Base-by-base conservation (phyloP, 768 basidiomycete species). In the Lactifluus rugatus region DNA sequence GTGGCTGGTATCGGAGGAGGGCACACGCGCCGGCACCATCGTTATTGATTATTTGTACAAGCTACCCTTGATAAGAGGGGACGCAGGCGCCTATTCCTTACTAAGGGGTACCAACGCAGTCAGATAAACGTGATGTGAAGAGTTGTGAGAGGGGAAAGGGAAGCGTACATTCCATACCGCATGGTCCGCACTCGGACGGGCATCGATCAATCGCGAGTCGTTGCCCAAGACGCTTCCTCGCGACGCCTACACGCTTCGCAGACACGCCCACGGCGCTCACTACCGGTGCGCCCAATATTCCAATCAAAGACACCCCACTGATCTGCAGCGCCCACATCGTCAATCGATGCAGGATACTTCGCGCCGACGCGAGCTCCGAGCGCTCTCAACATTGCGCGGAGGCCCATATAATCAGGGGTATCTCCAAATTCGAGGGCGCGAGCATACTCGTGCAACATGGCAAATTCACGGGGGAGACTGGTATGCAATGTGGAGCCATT, bases 371-470 rank as follows among this genome's bases (percentile, higher is more conserved):
- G 64, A 21, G 67, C 64, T 16, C 68, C 70, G 14, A 72, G 67
- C 7, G 77, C 79, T 16, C 78, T 76, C 70, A 93, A 89, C 46
- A 91, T 78, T 46, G 78, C 80, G 44, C 90, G 78, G 23, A 93
- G 74, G 26, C 90, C 90, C 45, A 83, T 85, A 65, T 93, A 94
- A 70, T 94, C 92, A 10, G 91, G 92, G 41, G 89, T 76, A 73
- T 93, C 91, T 66, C 89, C 89, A 64, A 93, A 93, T 62, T 85
- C 85, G 36, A 94, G 81, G 2, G 82, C 83, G 46, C 91, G 81
- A 21, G 86, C 83, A 72, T 93, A 93, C 46, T 71, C 71, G 70
- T 85, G 87, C 64, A 92, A 78, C 54, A 89, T 80, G 62, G 85
- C 86, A 58, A 92, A 89, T 71, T 93, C 89, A 48, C 82, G 77